Percentiles rank a stretch among this genome's conserved stretches.
Evolutionary conservation across 441 rosid genomes (phyloP).

Genomic region (Codiaeum variegatum): DNA sequence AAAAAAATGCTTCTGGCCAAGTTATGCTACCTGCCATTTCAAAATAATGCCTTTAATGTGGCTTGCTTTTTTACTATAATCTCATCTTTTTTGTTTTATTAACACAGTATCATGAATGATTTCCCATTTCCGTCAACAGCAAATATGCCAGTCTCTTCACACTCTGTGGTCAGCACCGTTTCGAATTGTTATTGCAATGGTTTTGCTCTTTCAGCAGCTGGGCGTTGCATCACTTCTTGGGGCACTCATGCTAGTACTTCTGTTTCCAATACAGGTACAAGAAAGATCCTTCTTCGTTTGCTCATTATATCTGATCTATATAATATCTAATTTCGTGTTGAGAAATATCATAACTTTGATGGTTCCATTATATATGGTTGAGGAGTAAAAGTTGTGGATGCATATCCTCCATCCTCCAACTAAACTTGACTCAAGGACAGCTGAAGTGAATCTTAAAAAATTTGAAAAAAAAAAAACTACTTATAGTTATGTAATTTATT

Average conservation of each 20-base stretch:
- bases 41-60: background rate
- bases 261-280: conserved; percentile 89
- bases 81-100: background rate
- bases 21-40: background rate
- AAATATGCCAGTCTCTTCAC: conserved; percentile 89
- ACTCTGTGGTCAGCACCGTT: conserved; percentile 99
- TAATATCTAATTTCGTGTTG: background rate
- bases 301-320: conserved; percentile 1
- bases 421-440: background rate
- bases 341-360: background rate
- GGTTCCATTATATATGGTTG: background rate
- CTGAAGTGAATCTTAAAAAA: background rate
- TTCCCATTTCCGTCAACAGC: conserved; percentile 40
- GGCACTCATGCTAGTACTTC: conserved; percentile 74
- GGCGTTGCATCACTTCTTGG: conserved; percentile 97
- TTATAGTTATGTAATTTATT: too few species aligned
- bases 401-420: background rate
- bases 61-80: background rate
- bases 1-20: too few species aligned
- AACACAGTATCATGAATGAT: background rate
- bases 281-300: conserved; percentile 7
- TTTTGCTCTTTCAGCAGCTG: conserved; percentile 78
- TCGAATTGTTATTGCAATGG: conserved; percentile 73
- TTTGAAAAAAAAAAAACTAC: background rate
- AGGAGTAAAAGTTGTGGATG: background rate